Evolutionary conservation across 345 rosid genomes (phyloP), one percentile per base, ranked within the genome.

Genomic region (Syzygium aromaticum): DNA sequence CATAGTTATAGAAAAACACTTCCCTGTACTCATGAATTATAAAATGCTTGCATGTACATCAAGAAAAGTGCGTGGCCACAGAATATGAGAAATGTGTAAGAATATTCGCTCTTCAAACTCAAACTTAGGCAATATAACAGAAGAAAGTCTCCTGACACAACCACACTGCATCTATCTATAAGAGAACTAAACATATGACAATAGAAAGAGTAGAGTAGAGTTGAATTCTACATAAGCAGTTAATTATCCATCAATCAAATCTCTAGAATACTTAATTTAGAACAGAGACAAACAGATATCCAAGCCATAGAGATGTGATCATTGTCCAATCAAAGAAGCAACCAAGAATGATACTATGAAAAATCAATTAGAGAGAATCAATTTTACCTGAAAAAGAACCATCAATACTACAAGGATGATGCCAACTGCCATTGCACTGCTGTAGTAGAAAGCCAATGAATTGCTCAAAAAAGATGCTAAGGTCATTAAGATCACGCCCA

Each of bases 381-480:
- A 52, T 30, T 84, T 77, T 89, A 97, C 99, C 99, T 97, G 99
- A 90, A 96, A 97, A 85, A 97, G 96, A 57, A 97, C 94, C 85
- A 96, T 92, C 88, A 97, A 85, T 88, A 95, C 89, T 56, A 97
- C 98, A 90, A 97, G 99, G 92, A 97, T 89, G 89, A 96, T 89
- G 30, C 99, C 99, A 88, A 95, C 89, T 89, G 95, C 93, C 99
- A 97, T 97, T 54, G 98, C 98, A 90, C 99, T 93, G 91, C 96
- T 86, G 89, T 97, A 97, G 93, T 96, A 97, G 91, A 97, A 96
- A 11, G 89, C 93, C 87, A 97, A 88, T 25, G 99, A 97, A 87
- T 94, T 89, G 95, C 99, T 96, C 88, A 95, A 86, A 21, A 90
- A 49, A 56, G 98, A 90, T 86, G 99, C 97, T 85, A 91, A 91